Evolutionary conservation across 768 basidiomycete species (phyloP).

Genomic region (Suillus subluteus): DNA sequence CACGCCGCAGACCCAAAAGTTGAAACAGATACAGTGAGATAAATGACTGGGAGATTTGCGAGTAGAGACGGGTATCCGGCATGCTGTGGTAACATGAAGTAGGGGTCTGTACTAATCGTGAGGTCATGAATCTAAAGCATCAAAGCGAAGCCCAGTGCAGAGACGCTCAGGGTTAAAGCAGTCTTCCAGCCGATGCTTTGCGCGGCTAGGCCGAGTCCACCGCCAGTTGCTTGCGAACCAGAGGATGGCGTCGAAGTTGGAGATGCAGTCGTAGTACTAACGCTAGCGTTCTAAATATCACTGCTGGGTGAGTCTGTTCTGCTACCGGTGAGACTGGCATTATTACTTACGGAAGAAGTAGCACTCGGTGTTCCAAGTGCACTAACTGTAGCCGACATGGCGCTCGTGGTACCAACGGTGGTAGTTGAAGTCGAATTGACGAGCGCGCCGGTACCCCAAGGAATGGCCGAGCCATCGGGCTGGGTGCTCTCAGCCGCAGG

Average conservation of each 20-base stretch:
- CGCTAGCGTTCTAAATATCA: background rate
- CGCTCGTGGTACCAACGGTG: slow-evolving; percentile 16
- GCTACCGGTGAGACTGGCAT: slow-evolving; percentile 13
- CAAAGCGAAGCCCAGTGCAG: slow-evolving; percentile 22
- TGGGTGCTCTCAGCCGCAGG: slow-evolving; percentile 57
- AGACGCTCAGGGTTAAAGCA: slow-evolving; percentile 22
- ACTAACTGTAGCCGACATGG: slow-evolving; percentile 14
- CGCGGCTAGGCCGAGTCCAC: slow-evolving; percentile 1
- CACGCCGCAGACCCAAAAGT: background rate
- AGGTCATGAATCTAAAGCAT: slow-evolving; percentile 20
- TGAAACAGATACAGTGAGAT: background rate
- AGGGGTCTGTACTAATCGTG: slow-evolving; percentile 2
- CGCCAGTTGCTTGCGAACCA: slow-evolving; percentile 14
- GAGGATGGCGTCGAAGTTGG: slow-evolving; percentile 7
- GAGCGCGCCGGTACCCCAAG: slow-evolving; percentile 71
- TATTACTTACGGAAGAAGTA: slow-evolving; percentile 4
- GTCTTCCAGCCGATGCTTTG: slow-evolving; percentile 19
- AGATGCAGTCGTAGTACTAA: background rate
- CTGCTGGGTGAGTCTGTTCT: slow-evolving; percentile 1
- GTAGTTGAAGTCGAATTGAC: slow-evolving; percentile 42
- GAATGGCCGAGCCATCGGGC: slow-evolving; percentile 50
- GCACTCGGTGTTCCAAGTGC: slow-evolving; percentile 2
- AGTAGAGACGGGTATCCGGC: background rate
- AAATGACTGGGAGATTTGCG: background rate
- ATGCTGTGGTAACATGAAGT: slow-evolving; percentile 5